Evolutionary conservation across 805 yeast species (phyloP), one percentile per base, ranked within the genome.

Genomic region (Barnettozyma vustinii): DNA sequence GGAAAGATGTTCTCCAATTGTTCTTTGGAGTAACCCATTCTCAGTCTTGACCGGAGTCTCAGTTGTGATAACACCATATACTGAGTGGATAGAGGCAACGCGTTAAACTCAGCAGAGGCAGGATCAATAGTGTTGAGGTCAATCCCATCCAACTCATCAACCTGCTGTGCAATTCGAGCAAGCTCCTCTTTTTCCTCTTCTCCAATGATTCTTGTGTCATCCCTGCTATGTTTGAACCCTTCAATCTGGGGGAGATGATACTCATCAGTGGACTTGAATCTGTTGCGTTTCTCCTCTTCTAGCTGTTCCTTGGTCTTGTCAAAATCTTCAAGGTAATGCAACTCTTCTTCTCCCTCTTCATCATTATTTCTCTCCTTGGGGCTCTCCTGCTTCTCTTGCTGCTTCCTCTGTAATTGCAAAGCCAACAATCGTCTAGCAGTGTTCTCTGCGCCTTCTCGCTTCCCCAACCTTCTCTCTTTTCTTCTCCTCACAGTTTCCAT

Each of bases 21-120:
- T n/a, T 87, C 90, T 49, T 90, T 87, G 0, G 92, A 74, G 61
- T 87, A 91, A 1, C 99, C 99, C 96, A 94, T 84, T 69, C 99
- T 81, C 62, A 94, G 75, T 50, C 99, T 71, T 0, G 97, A 91
- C 52, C 89, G 76, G 23, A 90, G 69, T 49, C 99, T 66, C 15
- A 96, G 75, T 51, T 87, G 88, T 9, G 94, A 87, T 12, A 94
- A 68, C 4, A 89, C 79, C 78, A 90, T 88, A 62, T 94, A 94
- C 62, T 90, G 97, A 0, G 96, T 83, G 0, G 90, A 79, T 44
- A 83, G 69, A 0, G 99, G 96, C n/a, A 94, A 69, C 19, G 74
- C 73, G 12, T 75, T 72, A 61, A 94, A 94, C 54, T 87, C 90
- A 20, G 77, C 68, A 0, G 97, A 90, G 4, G 81, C 76, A 9